phyloP scores from a whole-genome alignment of 139 green algal species.

The Microglena sp. region DNA sequence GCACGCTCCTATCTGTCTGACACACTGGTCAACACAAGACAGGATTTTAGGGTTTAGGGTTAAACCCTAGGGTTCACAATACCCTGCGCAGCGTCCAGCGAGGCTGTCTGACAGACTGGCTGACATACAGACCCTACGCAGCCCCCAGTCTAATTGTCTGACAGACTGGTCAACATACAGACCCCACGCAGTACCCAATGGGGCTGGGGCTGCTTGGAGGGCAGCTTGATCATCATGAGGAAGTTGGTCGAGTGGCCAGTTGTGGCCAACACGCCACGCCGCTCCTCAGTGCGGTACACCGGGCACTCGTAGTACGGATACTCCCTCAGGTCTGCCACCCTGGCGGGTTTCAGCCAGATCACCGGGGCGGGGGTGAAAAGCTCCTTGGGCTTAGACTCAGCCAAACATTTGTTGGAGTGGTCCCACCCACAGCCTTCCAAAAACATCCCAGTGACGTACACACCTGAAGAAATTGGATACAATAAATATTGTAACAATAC shows the following conservation, averaged over 20 bases:
- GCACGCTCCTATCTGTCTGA: too few relatives aligned
- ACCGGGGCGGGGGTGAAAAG: conserved; percentile 32
- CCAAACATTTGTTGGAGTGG: conserved; percentile 11
- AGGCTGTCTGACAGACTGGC: too few relatives aligned
- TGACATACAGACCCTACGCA: too few relatives aligned
- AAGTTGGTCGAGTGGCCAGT: conserved; percentile 78
- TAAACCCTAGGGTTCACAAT: too few relatives aligned
- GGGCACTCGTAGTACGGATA: conserved; percentile 54
- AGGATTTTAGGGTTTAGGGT: too few relatives aligned
- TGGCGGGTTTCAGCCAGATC: conserved; percentile 54
- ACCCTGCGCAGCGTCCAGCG: too few relatives aligned
- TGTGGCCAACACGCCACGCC: conserved; percentile 47
- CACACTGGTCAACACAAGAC: too few relatives aligned
- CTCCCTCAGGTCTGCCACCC: conserved; percentile 16
- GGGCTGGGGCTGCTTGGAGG: conserved; percentile 8
- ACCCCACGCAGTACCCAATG: conserved; percentile 59
- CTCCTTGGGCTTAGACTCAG: conserved; percentile 38
- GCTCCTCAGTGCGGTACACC: conserved; percentile 59
- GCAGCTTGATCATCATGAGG: conserved; percentile 52
- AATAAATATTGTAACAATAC: too few relatives aligned
- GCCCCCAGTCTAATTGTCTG: too few relatives aligned
- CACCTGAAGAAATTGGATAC: conserved; percentile 10
- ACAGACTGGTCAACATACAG: conserved; percentile 36
- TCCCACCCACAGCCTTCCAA: conserved; percentile 55
- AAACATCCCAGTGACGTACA: conserved; percentile 41